Percentiles rank a stretch among this genome's conserved stretches.
Conservation (phyloP, 768 basidiomycete genomes). For the Lanmaoa rubissima region DNA sequence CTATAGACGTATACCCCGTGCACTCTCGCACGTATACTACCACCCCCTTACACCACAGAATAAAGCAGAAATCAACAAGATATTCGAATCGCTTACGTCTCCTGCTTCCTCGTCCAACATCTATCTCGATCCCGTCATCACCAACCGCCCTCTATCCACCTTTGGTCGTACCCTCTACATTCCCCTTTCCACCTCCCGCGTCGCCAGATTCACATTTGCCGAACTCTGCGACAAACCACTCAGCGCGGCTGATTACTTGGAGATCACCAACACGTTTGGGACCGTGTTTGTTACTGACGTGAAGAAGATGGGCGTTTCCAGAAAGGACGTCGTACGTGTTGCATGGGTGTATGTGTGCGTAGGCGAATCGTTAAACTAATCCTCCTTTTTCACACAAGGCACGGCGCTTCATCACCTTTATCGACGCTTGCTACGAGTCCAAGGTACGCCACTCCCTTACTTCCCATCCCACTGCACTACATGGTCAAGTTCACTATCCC, state of each 20-base stretch:
- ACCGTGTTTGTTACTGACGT: constrained; percentile 88
- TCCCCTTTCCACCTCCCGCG: constrained; percentile 73
- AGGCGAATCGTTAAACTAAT: neutral
- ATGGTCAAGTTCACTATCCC: constrained; percentile 45
- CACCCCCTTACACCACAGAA: constrained; percentile 71
- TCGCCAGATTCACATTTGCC: constrained; percentile 85
- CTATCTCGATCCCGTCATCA: constrained; percentile 48
- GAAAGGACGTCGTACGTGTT: constrained; percentile 75
- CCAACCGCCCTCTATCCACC: constrained; percentile 65
- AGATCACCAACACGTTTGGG: constrained; percentile 83
- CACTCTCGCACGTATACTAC: constrained; percentile 93
- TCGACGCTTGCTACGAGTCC: constrained; percentile 95
- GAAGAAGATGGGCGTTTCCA: constrained; percentile 81
- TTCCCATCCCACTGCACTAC: neutral
- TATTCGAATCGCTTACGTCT: constrained; percentile 73
- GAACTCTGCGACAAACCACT: constrained; percentile 87
- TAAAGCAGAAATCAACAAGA: constrained; percentile 68
- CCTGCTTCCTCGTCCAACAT: constrained; percentile 37
- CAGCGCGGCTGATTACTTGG: constrained; percentile 94
- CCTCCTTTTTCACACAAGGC: constrained; percentile 46
- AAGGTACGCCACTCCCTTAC: constrained; percentile 46
- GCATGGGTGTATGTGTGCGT: neutral
- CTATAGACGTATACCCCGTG: constrained; percentile 91
- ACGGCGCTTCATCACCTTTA: constrained; percentile 94
- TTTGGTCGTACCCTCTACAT: constrained; percentile 87